Conservation (phyloP, 176 grass and related monocot species). For the sorghum (Sorghum bicolor) region Sorghum_bicolor_NCBIv3 NC_012874.2:35479501-35480000, state of each 20-base stretch:
- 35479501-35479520: constrained; percentile 14
- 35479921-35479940: constrained; percentile 75
- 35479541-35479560: neutral
- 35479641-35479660: constrained; percentile 62
- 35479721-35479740: constrained; percentile 83
- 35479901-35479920: constrained; percentile 49
- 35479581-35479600: constrained; percentile 8
- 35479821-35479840: constrained; percentile 95
- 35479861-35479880: constrained; percentile 89
- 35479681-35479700: constrained; percentile 92
- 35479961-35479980: constrained; percentile 98
- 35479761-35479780: constrained; percentile 86
- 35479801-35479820: constrained; percentile 95
- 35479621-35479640: constrained; percentile 16
- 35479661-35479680: constrained; percentile 98
- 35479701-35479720: constrained; percentile 92
- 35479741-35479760: constrained; percentile 98
- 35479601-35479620: constrained; percentile 16
- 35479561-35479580: constrained; percentile 6
- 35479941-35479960: constrained; percentile 77
- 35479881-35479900: constrained; percentile 89
- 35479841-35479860: constrained; percentile 93
- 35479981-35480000: constrained; percentile 75
- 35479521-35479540: constrained; percentile 13
- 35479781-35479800: constrained; percentile 98